Evolutionary conservation across 805 yeast species (phyloP), one percentile per base, ranked within the genome.

Genomic region (Metschnikowia colocasiae): DNA sequence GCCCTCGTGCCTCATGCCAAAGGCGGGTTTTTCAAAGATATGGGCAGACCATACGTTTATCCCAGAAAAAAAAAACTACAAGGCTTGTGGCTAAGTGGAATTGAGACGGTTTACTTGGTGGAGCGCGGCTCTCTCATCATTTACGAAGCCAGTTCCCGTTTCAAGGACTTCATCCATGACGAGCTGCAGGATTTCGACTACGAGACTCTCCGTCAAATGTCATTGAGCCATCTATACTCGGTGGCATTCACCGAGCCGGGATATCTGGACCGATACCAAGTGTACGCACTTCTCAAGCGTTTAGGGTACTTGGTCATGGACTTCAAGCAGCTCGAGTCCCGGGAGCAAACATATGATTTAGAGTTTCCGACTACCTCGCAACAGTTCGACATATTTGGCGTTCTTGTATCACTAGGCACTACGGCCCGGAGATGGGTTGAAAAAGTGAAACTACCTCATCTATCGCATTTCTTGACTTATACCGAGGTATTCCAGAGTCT

Each of bases 31-130:
- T 75, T 88, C 56, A 81, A 80, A 50, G 83, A 86, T 26, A 76
- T 87, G 68, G 98, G 98, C 0, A 79, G 78, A 2, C 65, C 73
- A 9, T 51, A 49, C 22, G 37, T 29, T 9, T 56, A 49, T 34
- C 35, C 22, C 15, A 13, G 25, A 13, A 51, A 60, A 25, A 42
- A 49, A 26, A 50, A 50, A 38, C 40, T 52, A 6, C 60, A 57
- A 20, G 65, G 64, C 0, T 67, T 80, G 42, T 75, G 78, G 73
- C 68, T 91, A 31, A 69, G 65, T 19, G 78, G 79, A 15, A 81
- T 87, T 48, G 98, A 91, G 57, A 76, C 83, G 6, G 68, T 89
- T 1, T 91, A 90, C 62, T 67, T 91, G 46, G 78, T 83, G 1
- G 96, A 91, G 61, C 71, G 98, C 59, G 97, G 97, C 1, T 64